Evolutionary conservation across 2,329 filamentous ascomycete species (phyloP).

Genomic region (Pseudohalonectria lignicola): DNA sequence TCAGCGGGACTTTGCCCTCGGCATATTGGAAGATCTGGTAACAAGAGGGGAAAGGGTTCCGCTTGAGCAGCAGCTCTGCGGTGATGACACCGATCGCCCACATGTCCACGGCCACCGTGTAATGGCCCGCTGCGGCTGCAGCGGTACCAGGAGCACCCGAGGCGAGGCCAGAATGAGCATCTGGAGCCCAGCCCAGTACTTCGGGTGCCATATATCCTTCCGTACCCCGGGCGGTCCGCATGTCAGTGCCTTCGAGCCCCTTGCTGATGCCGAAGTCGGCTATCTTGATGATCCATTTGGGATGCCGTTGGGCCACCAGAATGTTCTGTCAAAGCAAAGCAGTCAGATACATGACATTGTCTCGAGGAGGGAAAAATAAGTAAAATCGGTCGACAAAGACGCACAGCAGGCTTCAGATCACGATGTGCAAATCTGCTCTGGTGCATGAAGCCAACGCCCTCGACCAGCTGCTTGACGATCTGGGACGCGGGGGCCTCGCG

Average conservation of each 20-base stretch:
- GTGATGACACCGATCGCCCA: slow-evolving; percentile 14
- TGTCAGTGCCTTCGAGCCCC: slow-evolving; percentile 6
- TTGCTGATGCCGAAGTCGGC: slow-evolving; percentile 16
- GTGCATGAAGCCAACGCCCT: slow-evolving; percentile 11
- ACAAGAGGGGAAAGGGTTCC: too few relatives aligned
- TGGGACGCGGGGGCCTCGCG: slow-evolving; percentile 5
- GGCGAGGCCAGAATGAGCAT: too few relatives aligned
- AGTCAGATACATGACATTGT: neutral
- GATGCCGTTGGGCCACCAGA: slow-evolving; percentile 9
- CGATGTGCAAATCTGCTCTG: slow-evolving; percentile 10
- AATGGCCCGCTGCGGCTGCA: too few relatives aligned
- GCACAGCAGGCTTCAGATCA: slow-evolving; percentile 12
- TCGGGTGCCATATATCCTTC: slow-evolving; percentile 15
- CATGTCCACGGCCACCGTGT: slow-evolving; percentile 15
- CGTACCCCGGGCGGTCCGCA: too few relatives aligned
- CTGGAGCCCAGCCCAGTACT: slow-evolving; percentile 4
- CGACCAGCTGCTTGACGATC: slow-evolving; percentile 8
- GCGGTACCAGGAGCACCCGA: too few relatives aligned
- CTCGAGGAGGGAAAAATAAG: neutral
- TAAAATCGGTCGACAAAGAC: slow-evolving; percentile 1
- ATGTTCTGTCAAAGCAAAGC: slow-evolving; percentile 13
- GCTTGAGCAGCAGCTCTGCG: too few relatives aligned
- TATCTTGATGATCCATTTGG: slow-evolving; percentile 16
- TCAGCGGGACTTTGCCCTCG: too few relatives aligned
- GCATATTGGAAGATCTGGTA: too few relatives aligned